Percentiles rank a stretch among this genome's conserved stretches.
These are phyloP conservation scores for Singerocomus inundabilis DNA, from an alignment of 1,284 basidiomycete genomes.

Conservation along the genomic window DNA sequence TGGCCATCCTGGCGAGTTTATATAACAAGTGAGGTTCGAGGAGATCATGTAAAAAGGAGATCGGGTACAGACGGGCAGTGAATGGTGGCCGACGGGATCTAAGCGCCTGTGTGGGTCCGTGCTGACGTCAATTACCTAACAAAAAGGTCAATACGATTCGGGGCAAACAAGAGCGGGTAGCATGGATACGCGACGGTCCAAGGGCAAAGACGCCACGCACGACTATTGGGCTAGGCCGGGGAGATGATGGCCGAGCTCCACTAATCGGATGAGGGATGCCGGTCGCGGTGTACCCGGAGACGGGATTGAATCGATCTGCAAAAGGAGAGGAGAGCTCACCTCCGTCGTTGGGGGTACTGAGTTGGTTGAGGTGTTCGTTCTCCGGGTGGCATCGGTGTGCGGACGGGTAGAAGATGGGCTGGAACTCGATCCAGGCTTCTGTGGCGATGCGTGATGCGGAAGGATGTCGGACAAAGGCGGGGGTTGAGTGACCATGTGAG, in stretches of 20 bases:
- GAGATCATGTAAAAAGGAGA: conserved; percentile 10
- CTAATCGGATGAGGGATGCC: conserved; percentile 11
- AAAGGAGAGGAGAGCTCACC: conserved; percentile 22
- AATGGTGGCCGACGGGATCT: conserved; percentile 15
- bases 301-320: background rate
- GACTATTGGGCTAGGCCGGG: too few species aligned
- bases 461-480: conserved; percentile 5
- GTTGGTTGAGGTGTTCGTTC: conserved; percentile 27
- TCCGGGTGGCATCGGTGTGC: conserved; percentile 29
- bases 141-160: background rate
- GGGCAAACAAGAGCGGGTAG: conserved; percentile 13
- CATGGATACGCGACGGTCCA: background rate
- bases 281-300: conserved; percentile 17
- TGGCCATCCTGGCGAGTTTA: too few species aligned
- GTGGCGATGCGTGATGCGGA: conserved; percentile 15
- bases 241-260: conserved; percentile 25
- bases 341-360: conserved; percentile 19
- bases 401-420: conserved; percentile 19
- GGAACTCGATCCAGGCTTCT: conserved; percentile 31
- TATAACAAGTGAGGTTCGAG: conserved; percentile 22
- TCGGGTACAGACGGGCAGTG: conserved; percentile 21
- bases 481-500: conserved; percentile 4
- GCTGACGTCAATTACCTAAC: conserved; percentile 33
- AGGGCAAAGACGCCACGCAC: conserved; percentile 5
- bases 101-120: conserved; percentile 15